A percentile compares a stretch with the other conserved stretches of the same genome.
Conservation (phyloP, 1,284 basidiomycete species). For the Trichosporon sp. region DNA sequence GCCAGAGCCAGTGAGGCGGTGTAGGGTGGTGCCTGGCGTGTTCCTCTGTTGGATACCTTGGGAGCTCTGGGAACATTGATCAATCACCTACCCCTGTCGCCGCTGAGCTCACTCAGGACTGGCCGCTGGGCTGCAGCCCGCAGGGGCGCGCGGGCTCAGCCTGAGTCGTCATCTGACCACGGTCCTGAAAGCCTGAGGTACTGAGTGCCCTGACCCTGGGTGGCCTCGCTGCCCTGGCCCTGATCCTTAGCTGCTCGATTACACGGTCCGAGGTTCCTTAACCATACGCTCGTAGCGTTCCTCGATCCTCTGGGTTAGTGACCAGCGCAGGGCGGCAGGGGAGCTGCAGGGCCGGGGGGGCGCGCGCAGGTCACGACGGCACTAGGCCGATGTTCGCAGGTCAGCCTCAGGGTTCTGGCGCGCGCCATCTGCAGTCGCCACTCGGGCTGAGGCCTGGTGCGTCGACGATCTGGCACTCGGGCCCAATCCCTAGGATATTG, state of each 20-base stretch:
- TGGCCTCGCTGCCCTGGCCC: neutral
- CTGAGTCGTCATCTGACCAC: slow-evolving; percentile 4
- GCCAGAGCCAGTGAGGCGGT: neutral
- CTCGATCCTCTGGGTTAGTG: slow-evolving; percentile 16
- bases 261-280: slow-evolving; percentile 19
- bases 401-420: slow-evolving; percentile 6
- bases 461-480: slow-evolving; percentile 12
- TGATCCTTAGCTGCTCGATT: slow-evolving; percentile 15
- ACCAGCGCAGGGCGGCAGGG: neutral
- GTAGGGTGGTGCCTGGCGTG: slow-evolving; percentile 13
- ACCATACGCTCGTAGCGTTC: neutral
- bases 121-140: neutral
- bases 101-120: slow-evolving; percentile 7
- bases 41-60: slow-evolving; percentile 2
- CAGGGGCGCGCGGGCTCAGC: no score
- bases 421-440: neutral
- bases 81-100: slow-evolving; percentile 9
- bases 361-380: slow-evolving; percentile 1
- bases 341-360: neutral
- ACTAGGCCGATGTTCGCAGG: slow-evolving; percentile 11
- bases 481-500: slow-evolving; percentile 17
- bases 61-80: slow-evolving; percentile 13
- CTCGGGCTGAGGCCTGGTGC: neutral
- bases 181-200: neutral
- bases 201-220: slow-evolving; percentile 7